Evolutionary conservation across 2,329 filamentous ascomycete genomes (phyloP), one percentile per base, ranked within the genome.

Genomic region (Gnomoniopsis sp.): DNA sequence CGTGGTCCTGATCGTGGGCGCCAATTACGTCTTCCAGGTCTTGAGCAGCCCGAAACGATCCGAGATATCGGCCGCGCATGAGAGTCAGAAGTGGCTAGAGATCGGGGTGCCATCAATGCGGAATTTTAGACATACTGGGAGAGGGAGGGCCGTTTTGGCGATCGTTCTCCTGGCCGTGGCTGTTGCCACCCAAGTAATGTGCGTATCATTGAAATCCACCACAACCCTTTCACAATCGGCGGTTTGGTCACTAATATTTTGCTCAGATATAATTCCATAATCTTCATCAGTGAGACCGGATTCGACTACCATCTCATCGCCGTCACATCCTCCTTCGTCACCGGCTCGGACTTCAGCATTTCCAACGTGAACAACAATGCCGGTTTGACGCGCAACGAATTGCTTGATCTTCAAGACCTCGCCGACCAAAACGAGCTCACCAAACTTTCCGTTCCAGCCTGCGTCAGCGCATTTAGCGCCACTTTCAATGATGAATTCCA

Each of bases 21-120:
- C 76, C 12, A 82, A 82, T 69, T 84, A 83, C 64, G 72, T 74
- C 43, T 79, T 81, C 58, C 81, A 84, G 66, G 72, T 82, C n/a
- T 75, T 84, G 14, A 75, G 72, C 64, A 83, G 80, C 62, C 82
- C 81, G 6, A 83, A 79, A 8, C 74, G 81, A 44, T 67, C 67
- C 12, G 81, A 84, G 63, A 66, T 84, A 10, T 70, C 75, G 30
- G 66, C 63, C 14, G 80, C 80, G 6, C 82, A 84, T 62, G 70
- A 68, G 12, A 70, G 68, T 36, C 73, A 70, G 63, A 70, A 66
- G 48, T 83, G 80, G 81, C 67, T 84, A 53, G 79, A 84, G 60
- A 78, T 84, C 30, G 81, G 81, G 7, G 72, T 83, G 19, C 78
- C 80, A 7, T 82, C 81, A 12, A 53, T 82, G 30, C 74, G 80